Percentiles rank a stretch among this genome's conserved stretches.
Evolutionary conservation across 768 basidiomycete species (phyloP).

Genomic region (Agrocybe chaxingu): DNA sequence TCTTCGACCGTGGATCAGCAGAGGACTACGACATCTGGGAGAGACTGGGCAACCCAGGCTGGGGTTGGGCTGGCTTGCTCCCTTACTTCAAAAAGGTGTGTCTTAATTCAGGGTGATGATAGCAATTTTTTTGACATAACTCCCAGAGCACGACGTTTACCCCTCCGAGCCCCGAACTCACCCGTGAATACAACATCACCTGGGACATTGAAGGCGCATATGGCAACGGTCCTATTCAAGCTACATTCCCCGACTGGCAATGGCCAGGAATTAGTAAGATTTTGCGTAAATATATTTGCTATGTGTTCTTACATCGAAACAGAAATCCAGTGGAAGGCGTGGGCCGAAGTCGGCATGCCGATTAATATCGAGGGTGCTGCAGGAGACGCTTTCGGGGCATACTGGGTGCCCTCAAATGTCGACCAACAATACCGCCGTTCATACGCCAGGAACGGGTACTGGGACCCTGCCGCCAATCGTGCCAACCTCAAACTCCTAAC

Average conservation of each 20-base stretch:
- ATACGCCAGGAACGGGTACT: slow-evolving; percentile 8
- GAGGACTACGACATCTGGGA: slow-evolving; percentile 14
- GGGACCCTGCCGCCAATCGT: slow-evolving; percentile 6
- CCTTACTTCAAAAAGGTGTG: slow-evolving; percentile 9
- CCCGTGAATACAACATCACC: slow-evolving; percentile 10
- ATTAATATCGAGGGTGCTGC: slow-evolving; percentile 8
- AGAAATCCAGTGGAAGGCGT: slow-evolving; percentile 11
- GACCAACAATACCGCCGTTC: slow-evolving; percentile 12
- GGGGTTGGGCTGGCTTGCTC: slow-evolving; percentile 7
- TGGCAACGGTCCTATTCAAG: slow-evolving; percentile 11
- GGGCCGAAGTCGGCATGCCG: slow-evolving; percentile 9
- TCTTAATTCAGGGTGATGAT: neutral
- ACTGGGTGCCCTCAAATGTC: slow-evolving; percentile 12
- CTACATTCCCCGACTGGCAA: slow-evolving; percentile 12
- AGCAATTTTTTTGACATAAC: neutral
- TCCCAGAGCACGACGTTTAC: slow-evolving; percentile 9
- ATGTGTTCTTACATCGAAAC: neutral
- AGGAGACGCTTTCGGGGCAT: slow-evolving; percentile 10
- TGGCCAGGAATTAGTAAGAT: slow-evolving; percentile 12
- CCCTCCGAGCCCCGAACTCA: slow-evolving; percentile 7
- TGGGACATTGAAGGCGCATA: slow-evolving; percentile 9
- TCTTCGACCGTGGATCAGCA: slow-evolving; percentile 7
- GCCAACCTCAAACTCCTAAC: slow-evolving; percentile 10
- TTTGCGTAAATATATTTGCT: neutral
- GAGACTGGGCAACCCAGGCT: slow-evolving; percentile 9